These are phyloP conservation scores for Neurospora pannonica DNA, from an alignment of 495 filamentous ascomycete genomes.

Conservation along the genomic window DNA sequence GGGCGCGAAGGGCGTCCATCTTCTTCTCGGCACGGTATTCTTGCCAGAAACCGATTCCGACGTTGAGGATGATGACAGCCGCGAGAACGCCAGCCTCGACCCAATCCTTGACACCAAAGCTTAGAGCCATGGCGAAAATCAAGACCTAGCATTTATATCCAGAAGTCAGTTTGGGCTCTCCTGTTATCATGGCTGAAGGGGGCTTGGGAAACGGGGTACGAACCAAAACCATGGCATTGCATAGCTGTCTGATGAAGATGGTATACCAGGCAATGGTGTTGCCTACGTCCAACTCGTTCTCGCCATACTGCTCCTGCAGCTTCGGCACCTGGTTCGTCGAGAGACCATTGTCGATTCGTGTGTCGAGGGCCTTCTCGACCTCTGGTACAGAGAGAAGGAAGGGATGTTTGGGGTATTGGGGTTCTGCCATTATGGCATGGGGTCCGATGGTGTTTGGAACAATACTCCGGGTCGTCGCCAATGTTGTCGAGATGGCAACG, in stretches of 20 bases:
- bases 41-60: constrained; percentile 69
- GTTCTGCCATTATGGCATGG: constrained; percentile 25
- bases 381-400: constrained; percentile 44
- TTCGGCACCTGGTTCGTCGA: constrained; percentile 38
- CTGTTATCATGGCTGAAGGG: constrained; percentile 1
- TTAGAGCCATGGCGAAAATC: constrained; percentile 73
- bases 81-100: constrained; percentile 78
- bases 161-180: not conserved
- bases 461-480: not conserved
- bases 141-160: constrained; percentile 47
- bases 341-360: constrained; percentile 52
- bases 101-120: constrained; percentile 69
- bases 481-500: not conserved
- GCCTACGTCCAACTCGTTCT: constrained; percentile 55
- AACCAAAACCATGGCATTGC: constrained; percentile 61
- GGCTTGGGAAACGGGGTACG: constrained; percentile 10
- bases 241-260: constrained; percentile 55
- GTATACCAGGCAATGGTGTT: constrained; percentile 53
- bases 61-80: constrained; percentile 73
- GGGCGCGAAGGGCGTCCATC: constrained; percentile 67
- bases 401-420: constrained; percentile 37
- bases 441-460: not conserved
- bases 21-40: constrained; percentile 82
- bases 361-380: constrained; percentile 40
- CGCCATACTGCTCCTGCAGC: constrained; percentile 42